phyloP scores from a whole-genome alignment of 2,329 filamentous ascomycete species.

The Podosphaera aphanis region DNA sequence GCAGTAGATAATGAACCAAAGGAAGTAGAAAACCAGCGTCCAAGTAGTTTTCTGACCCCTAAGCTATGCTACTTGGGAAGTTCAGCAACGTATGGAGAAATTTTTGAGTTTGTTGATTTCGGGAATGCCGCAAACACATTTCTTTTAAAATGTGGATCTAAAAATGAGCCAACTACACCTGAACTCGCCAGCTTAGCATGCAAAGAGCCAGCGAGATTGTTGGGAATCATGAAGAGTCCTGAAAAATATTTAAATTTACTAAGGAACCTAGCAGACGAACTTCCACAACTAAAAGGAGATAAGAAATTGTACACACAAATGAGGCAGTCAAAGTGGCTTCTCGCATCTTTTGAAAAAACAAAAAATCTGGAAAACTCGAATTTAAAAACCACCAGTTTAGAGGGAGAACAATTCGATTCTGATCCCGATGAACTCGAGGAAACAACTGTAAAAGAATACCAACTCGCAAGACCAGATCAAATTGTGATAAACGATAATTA shows the following conservation, averaged over 20 bases:
- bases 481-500: slow-evolving; percentile 73
- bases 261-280: slow-evolving; percentile 54
- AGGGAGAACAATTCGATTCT: slow-evolving; percentile 20
- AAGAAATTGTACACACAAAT: slow-evolving; percentile 56
- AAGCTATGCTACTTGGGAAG: slow-evolving; percentile 59
- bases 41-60: slow-evolving; percentile 37
- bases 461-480: slow-evolving; percentile 45
- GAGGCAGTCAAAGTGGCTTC: slow-evolving; percentile 50
- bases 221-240: slow-evolving; percentile 53
- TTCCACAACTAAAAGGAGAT: slow-evolving; percentile 48
- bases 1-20: slow-evolving; percentile 8
- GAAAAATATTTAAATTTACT: slow-evolving; percentile 76
- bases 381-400: slow-evolving; percentile 1
- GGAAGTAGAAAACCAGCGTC: slow-evolving; percentile 17
- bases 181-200: slow-evolving; percentile 74
- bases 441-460: slow-evolving; percentile 28
- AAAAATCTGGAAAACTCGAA: slow-evolving; percentile 7
- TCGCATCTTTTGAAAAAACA: slow-evolving; percentile 56
- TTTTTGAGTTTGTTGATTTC: slow-evolving; percentile 95
- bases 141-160: slow-evolving; percentile 68
- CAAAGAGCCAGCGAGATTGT: slow-evolving; percentile 57
- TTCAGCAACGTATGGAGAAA: slow-evolving; percentile 49
- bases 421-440: slow-evolving; percentile 21
- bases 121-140: slow-evolving; percentile 72
- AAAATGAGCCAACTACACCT: slow-evolving; percentile 65